Conservation (phyloP, 345 rosid genomes). For the Firmiana major region DNA sequence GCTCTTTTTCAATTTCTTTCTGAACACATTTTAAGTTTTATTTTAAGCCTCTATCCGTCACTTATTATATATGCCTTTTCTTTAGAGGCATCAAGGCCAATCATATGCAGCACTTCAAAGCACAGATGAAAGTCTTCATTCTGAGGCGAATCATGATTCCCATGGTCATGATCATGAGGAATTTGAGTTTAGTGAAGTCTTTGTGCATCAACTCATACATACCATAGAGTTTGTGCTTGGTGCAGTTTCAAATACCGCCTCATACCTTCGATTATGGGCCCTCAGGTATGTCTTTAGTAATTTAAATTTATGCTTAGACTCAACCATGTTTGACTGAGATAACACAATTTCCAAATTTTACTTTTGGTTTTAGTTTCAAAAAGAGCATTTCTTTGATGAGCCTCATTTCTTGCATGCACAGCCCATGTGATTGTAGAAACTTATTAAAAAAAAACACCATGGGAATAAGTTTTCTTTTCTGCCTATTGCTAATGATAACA, state of each 20-base stretch:
- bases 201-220: slow-evolving; percentile 94
- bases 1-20: not conserved
- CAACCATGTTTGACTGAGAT: not conserved
- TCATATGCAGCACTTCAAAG: slow-evolving; percentile 54
- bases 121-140: slow-evolving; percentile 72
- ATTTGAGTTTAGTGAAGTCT: slow-evolving; percentile 92
- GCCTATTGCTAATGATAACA: not conserved
- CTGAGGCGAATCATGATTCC: slow-evolving; percentile 51
- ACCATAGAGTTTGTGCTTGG: slow-evolving; percentile 98
- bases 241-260: slow-evolving; percentile 97
- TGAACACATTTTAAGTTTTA: not conserved
- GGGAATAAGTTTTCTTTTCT: not conserved
- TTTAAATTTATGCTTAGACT: not conserved
- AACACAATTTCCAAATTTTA: not conserved
- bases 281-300: too few relatives aligned
- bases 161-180: slow-evolving; percentile 71
- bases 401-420: not conserved
- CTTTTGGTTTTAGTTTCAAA: not conserved
- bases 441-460: not conserved
- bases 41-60: not conserved
- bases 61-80: slow-evolving; percentile 19
- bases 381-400: not conserved
- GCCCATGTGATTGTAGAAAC: not conserved
- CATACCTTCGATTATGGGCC: slow-evolving; percentile 94
- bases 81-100: slow-evolving; percentile 86